A percentile compares a stretch with the other conserved stretches of the same genome.
These are phyloP conservation scores for Penicillium psychrosexuale DNA, from an alignment of 2,329 filamentous ascomycete species.

Conservation along the genomic window DNA sequence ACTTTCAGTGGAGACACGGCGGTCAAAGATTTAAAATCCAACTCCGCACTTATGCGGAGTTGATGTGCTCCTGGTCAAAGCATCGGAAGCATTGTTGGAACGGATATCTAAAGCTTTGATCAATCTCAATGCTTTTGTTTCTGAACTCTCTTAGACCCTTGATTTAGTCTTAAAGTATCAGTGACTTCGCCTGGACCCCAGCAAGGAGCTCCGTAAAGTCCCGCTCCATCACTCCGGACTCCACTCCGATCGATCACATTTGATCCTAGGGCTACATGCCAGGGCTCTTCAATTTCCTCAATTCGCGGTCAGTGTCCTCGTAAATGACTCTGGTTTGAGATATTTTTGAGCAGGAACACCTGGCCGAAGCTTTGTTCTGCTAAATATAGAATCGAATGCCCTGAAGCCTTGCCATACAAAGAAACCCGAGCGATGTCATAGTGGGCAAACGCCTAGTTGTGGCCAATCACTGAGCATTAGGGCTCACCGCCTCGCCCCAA, in stretches of 20 bases:
- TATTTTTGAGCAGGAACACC: too few species aligned
- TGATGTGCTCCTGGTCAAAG: neutral
- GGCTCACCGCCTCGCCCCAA: constrained; percentile 21
- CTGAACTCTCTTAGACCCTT: neutral
- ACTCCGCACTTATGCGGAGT: constrained; percentile 17
- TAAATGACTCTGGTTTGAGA: neutral
- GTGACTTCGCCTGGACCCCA: neutral
- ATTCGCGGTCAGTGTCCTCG: neutral
- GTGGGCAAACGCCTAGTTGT: constrained; percentile 19
- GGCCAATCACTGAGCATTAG: constrained; percentile 16
- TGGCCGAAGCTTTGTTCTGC: neutral
- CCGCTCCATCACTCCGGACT: constrained; percentile 22
- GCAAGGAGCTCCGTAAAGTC: constrained; percentile 21
- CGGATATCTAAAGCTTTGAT: neutral
- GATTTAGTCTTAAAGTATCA: neutral
- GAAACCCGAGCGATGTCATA: constrained; percentile 20
- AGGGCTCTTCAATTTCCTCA: neutral
- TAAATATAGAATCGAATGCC: neutral
- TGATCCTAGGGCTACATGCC: neutral
- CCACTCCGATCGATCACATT: constrained; percentile 24
- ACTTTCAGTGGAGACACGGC: constrained; percentile 15
- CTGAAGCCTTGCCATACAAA: neutral
- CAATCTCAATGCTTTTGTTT: neutral
- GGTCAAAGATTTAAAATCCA: constrained; percentile 14
- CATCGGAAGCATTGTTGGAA: neutral